phyloP scores from a whole-genome alignment of 805 yeast genomes.

The Lipomyces orientalis region DNA sequence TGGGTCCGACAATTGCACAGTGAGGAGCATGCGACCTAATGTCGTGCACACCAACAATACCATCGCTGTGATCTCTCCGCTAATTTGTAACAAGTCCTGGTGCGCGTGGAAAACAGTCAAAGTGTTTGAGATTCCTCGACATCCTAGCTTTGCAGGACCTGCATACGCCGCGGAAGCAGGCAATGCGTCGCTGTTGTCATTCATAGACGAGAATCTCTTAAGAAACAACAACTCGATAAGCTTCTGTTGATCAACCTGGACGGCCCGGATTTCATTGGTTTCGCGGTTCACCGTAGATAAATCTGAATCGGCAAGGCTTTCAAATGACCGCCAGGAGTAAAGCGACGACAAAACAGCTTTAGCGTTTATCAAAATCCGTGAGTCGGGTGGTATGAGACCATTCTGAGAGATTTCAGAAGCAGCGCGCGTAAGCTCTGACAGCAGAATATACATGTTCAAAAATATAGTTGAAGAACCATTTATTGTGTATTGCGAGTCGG shows the following conservation, averaged over 20 bases:
- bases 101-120: conserved; percentile 34
- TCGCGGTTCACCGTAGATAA: neutral
- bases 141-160: conserved; percentile 35
- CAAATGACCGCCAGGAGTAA: conserved; percentile 26
- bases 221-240: conserved; percentile 29
- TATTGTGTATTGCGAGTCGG: conserved; percentile 32
- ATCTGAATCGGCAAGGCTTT: conserved; percentile 3
- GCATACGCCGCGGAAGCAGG: conserved; percentile 11
- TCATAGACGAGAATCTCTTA: conserved; percentile 21
- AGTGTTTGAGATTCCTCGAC: conserved; percentile 34
- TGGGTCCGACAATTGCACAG: conserved; percentile 14
- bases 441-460: conserved; percentile 24
- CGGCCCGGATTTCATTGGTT: neutral
- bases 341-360: conserved; percentile 30
- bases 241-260: conserved; percentile 7
- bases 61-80: conserved; percentile 36
- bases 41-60: conserved; percentile 23
- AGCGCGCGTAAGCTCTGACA: conserved; percentile 16
- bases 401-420: neutral
- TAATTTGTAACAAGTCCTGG: conserved; percentile 28
- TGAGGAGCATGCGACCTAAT: conserved; percentile 23
- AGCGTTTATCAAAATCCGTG: conserved; percentile 16
- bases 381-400: conserved; percentile 2
- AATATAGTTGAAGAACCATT: conserved; percentile 35
- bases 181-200: conserved; percentile 6